Evolutionary conservation across 2,329 filamentous ascomycete genomes (phyloP), one percentile per base, ranked within the genome.

Genomic region (Emergomyces pasteurianus): DNA sequence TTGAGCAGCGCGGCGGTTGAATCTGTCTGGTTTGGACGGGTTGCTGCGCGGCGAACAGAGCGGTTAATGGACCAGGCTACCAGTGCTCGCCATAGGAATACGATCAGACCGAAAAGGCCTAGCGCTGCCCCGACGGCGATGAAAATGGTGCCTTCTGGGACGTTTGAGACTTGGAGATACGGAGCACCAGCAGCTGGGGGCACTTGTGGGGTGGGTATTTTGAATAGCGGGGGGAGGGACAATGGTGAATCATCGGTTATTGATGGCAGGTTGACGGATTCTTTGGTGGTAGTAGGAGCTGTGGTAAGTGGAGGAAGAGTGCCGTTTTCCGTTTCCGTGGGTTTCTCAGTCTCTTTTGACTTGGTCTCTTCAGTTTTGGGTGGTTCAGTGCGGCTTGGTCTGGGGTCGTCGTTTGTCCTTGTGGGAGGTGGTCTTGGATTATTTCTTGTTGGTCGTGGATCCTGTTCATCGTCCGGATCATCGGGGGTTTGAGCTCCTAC

Each of bases 141-240:
- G 77, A 99, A 99, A 62, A 99, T 88, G 3, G 92, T 96, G 60
- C 94, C 94, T 69, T 97, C 89, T 2, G 94, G 94, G 12, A 92
- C 80, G 59, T 77, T 86, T 0, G 91, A 95, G 69, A 87, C 86
- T 70, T 92, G 87, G 90, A 97, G 96, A 72, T 90, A 99, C 18
- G 92, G 91, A 5, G 94, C 94, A 69, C 87, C 84, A 46, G 83
- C 81, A 2, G 89, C 96, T 31, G 91, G 88, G 8, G 94, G 94
- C 2, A 97, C 86, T 31, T 85, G 82, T 3, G 90, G 80, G 1
- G 88, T 77, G 5, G 92, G 89, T 65, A 88, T 88, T 26, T 83
- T 83, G 65, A 79, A 81, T 57, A 78, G 76, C 65, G 81, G 82
- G 8, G 80, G 77, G 53, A 86, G 75, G 43, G 79, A 82, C 6